These are phyloP conservation scores for Fennellomyces sp. DNA, from an alignment of 371 early-diverging fungal genomes.

Conservation along the genomic window DNA sequence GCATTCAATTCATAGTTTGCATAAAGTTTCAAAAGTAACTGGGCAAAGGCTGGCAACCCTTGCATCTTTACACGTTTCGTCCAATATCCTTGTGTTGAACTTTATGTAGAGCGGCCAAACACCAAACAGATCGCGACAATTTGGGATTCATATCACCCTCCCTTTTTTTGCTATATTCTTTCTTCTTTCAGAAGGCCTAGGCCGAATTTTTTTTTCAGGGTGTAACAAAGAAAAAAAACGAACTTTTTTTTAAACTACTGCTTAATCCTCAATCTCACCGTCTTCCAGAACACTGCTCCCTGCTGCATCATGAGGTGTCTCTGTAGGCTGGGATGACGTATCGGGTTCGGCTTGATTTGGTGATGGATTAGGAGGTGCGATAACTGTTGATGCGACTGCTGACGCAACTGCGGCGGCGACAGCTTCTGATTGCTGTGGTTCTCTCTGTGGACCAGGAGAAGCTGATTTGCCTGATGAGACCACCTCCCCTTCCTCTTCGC, in stretches of 20 bases:
- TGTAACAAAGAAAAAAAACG: neutral
- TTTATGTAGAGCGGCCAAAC: too few relatives aligned
- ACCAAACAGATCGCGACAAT: too few relatives aligned
- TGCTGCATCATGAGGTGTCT: too few relatives aligned
- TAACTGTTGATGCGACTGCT: constrained; percentile 1
- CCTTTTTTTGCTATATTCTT: too few relatives aligned
- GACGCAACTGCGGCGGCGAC: constrained; percentile 6
- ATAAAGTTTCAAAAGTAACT: too few relatives aligned
- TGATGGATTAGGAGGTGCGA: neutral
- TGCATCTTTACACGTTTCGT: too few relatives aligned
- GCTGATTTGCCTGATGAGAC: constrained; percentile 33
- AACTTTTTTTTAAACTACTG: too few relatives aligned
- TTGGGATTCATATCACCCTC: too few relatives aligned
- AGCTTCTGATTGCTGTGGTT: neutral
- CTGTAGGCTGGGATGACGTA: neutral
- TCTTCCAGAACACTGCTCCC: constrained; percentile 37
- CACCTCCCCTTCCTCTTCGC: constrained; percentile 50
- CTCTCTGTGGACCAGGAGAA: constrained; percentile 19
- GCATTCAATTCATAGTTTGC: neutral
- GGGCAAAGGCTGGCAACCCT: too few relatives aligned
- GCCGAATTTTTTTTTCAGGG: neutral
- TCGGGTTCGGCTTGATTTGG: neutral
- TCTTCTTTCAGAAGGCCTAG: too few relatives aligned
- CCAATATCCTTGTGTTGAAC: too few relatives aligned
- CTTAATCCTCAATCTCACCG: constrained; percentile 36